phyloP scores from a whole-genome alignment of 352 stramenopile genomes.

The Globisporangium radiosum region DNA sequence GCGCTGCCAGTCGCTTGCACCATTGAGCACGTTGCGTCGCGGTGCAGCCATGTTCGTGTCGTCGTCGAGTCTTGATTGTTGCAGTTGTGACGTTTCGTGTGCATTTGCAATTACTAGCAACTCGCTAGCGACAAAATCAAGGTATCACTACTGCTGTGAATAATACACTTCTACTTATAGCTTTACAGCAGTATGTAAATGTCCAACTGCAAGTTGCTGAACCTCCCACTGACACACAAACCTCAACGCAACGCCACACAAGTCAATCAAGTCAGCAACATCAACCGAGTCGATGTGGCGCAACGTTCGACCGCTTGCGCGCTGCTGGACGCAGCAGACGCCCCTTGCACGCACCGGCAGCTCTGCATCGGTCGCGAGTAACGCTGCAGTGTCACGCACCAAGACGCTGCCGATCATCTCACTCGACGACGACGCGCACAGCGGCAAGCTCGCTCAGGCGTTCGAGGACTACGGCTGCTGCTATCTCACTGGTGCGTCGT shows the following conservation, averaged over 20 bases:
- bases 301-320: background rate
- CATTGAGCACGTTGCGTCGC: slow-evolving; percentile 33
- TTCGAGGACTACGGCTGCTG: slow-evolving; percentile 71
- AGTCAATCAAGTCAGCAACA: too few species aligned
- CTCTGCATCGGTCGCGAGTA: background rate
- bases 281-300: background rate
- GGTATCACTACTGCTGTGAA: too few species aligned
- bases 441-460: slow-evolving; percentile 38
- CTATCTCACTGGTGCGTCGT: slow-evolving; percentile 40
- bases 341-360: slow-evolving; percentile 2
- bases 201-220: too few species aligned
- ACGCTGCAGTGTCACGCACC: slow-evolving; percentile 10
- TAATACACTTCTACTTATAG: too few species aligned
- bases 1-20: slow-evolving; percentile 34
- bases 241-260: too few species aligned
- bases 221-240: too few species aligned
- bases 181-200: too few species aligned
- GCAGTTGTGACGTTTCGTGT: background rate
- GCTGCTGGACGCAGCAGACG: slow-evolving; percentile 1
- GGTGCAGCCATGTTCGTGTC: slow-evolving; percentile 7
- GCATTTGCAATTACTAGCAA: too few species aligned
- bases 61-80: background rate
- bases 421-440: slow-evolving; percentile 43
- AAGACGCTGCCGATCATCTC: slow-evolving; percentile 41
- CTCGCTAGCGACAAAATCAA: too few species aligned